Percentiles rank a stretch among this genome's conserved stretches.
phyloP scores from a whole-genome alignment of 1,139 yeast species.

The Scheffersomyces stambukii region DNA sequence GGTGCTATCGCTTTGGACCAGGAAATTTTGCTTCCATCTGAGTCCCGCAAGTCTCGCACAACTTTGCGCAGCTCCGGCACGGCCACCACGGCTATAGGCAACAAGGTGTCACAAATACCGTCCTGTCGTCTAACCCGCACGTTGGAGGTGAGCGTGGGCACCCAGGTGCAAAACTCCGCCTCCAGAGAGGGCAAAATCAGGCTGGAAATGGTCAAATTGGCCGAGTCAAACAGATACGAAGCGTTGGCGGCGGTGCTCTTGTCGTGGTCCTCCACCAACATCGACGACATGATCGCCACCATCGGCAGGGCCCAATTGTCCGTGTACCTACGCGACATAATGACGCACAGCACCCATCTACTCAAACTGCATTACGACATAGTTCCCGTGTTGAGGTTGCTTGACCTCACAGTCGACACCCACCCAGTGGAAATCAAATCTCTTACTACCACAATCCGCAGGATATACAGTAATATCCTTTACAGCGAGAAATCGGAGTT shows the following conservation, averaged over 20 bases:
- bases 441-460: conserved; percentile 20
- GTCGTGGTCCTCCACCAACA: conserved; percentile 17
- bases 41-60: too few relatives aligned
- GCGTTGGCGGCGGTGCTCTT: conserved; percentile 7
- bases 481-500: conserved; percentile 16
- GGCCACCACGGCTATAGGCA: conserved; percentile 2
- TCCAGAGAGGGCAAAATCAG: conserved; percentile 6
- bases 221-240: conserved; percentile 5
- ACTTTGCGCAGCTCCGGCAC: neutral
- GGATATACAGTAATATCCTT: conserved; percentile 24
- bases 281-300: conserved; percentile 20
- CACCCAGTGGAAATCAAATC: conserved; percentile 1
- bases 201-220: conserved; percentile 7
- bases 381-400: conserved; percentile 7
- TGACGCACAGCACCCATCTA: conserved; percentile 2
- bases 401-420: conserved; percentile 1
- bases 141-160: conserved; percentile 5
- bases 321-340: conserved; percentile 7
- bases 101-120: conserved; percentile 5
- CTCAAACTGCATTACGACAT: conserved; percentile 3
- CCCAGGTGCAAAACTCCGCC: neutral
- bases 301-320: conserved; percentile 22
- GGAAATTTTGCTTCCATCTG: conserved; percentile 3
- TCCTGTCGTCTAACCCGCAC: conserved; percentile 8
- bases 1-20: conserved; percentile 5